These are phyloP conservation scores for Candida vartiovaarae DNA, from an alignment of 805 yeast genomes.

Conservation along the genomic window DNA sequence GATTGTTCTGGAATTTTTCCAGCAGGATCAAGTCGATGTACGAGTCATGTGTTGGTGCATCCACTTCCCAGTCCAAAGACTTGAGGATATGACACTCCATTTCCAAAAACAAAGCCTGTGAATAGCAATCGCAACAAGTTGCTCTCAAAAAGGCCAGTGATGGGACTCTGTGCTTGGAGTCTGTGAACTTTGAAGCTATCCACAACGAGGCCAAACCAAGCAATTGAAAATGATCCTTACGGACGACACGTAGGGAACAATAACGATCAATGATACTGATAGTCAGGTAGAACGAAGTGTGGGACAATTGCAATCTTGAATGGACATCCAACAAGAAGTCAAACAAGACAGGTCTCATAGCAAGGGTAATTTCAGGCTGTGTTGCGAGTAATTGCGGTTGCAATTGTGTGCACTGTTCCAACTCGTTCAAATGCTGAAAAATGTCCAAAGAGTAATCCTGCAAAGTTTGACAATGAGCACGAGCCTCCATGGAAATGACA, in stretches of 20 bases:
- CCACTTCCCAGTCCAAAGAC: slow-evolving; percentile 57
- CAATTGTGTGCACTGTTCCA: slow-evolving; percentile 26
- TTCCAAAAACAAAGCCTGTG: slow-evolving; percentile 48
- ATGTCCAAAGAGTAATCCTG: slow-evolving; percentile 40
- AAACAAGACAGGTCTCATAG: slow-evolving; percentile 69
- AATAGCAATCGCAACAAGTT: slow-evolving; percentile 52
- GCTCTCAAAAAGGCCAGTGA: slow-evolving; percentile 43
- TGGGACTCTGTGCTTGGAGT: slow-evolving; percentile 59
- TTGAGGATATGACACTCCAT: slow-evolving; percentile 65
- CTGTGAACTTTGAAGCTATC: slow-evolving; percentile 78
- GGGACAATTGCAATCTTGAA: slow-evolving; percentile 53
- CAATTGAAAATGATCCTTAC: slow-evolving; percentile 77
- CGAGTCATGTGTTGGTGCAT: slow-evolving; percentile 55
- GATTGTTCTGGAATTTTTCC: slow-evolving; percentile 16
- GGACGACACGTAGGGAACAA: slow-evolving; percentile 72
- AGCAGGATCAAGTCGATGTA: slow-evolving; percentile 51
- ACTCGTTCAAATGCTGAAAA: slow-evolving; percentile 27
- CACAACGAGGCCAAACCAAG: slow-evolving; percentile 84
- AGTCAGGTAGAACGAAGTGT: slow-evolving; percentile 59
- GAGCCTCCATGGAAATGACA: slow-evolving; percentile 40
- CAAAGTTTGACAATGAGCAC: slow-evolving; percentile 36
- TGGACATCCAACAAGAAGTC: slow-evolving; percentile 76
- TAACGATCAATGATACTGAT: slow-evolving; percentile 78
- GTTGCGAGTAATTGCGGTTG: slow-evolving; percentile 25
- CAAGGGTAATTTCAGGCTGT: slow-evolving; percentile 35